Evolutionary conservation across 2,329 filamentous ascomycete species (phyloP), one percentile per base, ranked within the genome.

Genomic region (Curvularia sp.): DNA sequence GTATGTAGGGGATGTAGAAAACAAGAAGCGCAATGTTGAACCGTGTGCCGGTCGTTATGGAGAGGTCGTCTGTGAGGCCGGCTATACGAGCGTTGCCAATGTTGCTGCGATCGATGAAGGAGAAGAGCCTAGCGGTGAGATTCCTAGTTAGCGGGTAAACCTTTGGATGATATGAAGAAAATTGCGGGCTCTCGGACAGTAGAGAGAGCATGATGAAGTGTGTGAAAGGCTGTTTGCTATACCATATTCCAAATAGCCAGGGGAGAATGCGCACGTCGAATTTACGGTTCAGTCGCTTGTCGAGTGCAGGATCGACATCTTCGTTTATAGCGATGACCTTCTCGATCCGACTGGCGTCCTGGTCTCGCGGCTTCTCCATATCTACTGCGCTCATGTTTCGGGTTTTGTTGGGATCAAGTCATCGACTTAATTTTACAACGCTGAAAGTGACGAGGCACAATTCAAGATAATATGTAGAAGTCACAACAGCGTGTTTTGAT

Each of bases 51-150:
- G 74, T 75, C 15, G 70, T 70, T 13, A 81, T 75, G 2, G 74
- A 39, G 18, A 81, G 71, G n/a, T 80, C 77, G 1, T 71, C 66
- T 9, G 70, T 64, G 0, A 81, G 69, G 28, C 80, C 78, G 20
- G 78, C 77, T 50, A 81, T 78, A 38, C 77, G 74, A 0, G 80
- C 79, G 49, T 81, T 81, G 35, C 79, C 77, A 43, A 77, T 74
- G 54, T 78, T 78, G 55, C 66, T 72, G 24, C 79, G 70, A 62
- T 82, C 80, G 56, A 83, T 81, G 71, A 82, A 82, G 7, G 80
- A 78, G n/a, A 82, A 72, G 4, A 82, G 74, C 64, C 59, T 66
- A 24, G 26, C 5, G 35, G 5, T 43, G 22, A n/a, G 30, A n/a
- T 18, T 30, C 12, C 22, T 9, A 44, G 12, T 26, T n/a, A 42